phyloP scores from a whole-genome alignment of 371 early-diverging fungal genomes.

The Mortierella sp. region DNA sequence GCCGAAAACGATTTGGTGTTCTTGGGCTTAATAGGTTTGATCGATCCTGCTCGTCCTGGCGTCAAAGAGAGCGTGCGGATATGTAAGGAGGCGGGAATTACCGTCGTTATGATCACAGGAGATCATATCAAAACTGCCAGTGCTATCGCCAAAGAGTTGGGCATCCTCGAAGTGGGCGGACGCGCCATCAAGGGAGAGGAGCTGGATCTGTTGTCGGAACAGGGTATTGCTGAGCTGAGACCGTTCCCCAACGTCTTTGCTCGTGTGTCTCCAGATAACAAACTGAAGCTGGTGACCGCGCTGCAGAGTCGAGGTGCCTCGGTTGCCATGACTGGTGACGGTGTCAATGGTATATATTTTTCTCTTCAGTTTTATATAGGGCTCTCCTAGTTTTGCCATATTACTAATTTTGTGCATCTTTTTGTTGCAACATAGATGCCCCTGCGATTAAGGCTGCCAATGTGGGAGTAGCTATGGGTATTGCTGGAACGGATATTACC shows the following conservation, averaged over 20 bases:
- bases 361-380: too few relatives aligned
- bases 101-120: conserved; percentile 85
- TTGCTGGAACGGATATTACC: conserved; percentile 91
- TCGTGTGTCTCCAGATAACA: conserved; percentile 91
- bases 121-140: conserved; percentile 81
- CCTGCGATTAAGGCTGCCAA: conserved; percentile 92
- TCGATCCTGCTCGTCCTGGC: conserved; percentile 79
- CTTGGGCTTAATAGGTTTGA: conserved; percentile 82
- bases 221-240: conserved; percentile 63
- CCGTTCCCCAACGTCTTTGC: conserved; percentile 83
- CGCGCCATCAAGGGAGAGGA: conserved; percentile 71
- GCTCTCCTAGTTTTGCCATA: background rate
- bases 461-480: conserved; percentile 95
- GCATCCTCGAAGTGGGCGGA: conserved; percentile 64
- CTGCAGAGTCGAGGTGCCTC: conserved; percentile 84
- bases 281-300: conserved; percentile 95
- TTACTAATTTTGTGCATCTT: background rate
- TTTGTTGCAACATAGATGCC: conserved; percentile 74
- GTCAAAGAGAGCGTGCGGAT: conserved; percentile 69
- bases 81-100: conserved; percentile 79
- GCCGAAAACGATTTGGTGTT: conserved; percentile 73
- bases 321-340: conserved; percentile 90
- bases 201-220: conserved; percentile 71
- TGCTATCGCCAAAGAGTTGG: conserved; percentile 78
- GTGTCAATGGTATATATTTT: conserved; percentile 72